Percentiles rank a stretch among this genome's conserved stretches.
These are phyloP conservation scores for Camellia sinensis DNA, from an alignment of 148 eudicot genomes.

Conservation along the genomic window DNA sequence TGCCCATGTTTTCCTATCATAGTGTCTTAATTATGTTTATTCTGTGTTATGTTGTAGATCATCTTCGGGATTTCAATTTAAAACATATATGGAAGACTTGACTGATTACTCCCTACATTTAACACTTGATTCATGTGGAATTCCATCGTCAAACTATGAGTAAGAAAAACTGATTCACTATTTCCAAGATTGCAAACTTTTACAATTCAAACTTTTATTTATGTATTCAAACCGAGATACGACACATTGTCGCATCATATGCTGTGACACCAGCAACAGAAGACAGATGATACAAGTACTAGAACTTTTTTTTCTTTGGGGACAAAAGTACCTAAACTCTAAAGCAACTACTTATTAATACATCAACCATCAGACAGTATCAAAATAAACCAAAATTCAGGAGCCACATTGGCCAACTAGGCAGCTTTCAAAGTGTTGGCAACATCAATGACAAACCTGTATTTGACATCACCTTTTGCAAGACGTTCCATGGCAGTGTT, in stretches of 20 bases:
- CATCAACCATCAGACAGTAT: not conserved
- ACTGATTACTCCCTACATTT: too few relatives aligned
- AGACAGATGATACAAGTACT: not conserved
- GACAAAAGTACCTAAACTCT: not conserved
- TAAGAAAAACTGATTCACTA: not conserved
- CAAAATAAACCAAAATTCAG: not conserved
- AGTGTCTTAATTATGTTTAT: too few relatives aligned
- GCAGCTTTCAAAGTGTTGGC: constrained; percentile 6
- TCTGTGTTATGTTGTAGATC: too few relatives aligned
- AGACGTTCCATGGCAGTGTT: constrained; percentile 17
- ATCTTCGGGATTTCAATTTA: too few relatives aligned
- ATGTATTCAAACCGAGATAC: not conserved
- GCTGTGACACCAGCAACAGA: not conserved
- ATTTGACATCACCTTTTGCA: constrained; percentile 6
- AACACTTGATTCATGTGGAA: too few relatives aligned
- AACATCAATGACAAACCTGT: constrained; percentile 15
- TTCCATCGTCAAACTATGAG: too few relatives aligned
- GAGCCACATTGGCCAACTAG: not conserved
- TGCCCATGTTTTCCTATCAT: too few relatives aligned
- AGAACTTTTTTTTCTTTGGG: too few relatives aligned
- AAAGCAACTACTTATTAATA: not conserved
- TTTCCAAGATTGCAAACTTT: not conserved
- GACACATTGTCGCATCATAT: not conserved
- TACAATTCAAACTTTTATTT: not conserved
- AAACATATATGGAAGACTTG: too few relatives aligned